Evolutionary conservation across 2,329 filamentous ascomycete genomes (phyloP).

Genomic region (Atkinsonella hypoxylon): DNA sequence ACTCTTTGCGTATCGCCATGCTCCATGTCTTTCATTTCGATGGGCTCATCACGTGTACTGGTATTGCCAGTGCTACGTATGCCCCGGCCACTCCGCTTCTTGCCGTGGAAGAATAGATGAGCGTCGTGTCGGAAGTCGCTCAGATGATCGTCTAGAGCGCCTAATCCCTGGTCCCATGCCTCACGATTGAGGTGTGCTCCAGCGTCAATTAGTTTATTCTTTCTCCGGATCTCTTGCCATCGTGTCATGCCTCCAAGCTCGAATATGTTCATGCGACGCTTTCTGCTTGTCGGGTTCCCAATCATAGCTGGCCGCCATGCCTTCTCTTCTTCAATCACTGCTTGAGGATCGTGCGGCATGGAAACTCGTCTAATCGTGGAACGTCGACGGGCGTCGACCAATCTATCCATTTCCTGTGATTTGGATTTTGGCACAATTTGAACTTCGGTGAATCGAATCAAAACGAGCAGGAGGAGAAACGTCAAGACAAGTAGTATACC

Average conservation of each 20-base stretch:
- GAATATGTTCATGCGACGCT: constrained; percentile 57
- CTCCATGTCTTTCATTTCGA: constrained; percentile 19
- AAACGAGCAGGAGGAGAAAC: constrained; percentile 45
- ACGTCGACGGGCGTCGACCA: constrained; percentile 35
- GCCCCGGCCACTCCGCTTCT: constrained; percentile 12
- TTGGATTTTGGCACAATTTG: constrained; percentile 57
- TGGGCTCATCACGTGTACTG: constrained; percentile 16
- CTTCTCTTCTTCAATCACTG: constrained; percentile 36
- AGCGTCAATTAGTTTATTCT: constrained; percentile 44
- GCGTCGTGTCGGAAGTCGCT: constrained; percentile 22
- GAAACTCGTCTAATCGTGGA: constrained; percentile 34
- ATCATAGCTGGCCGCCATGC: constrained; percentile 61
- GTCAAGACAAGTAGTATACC: constrained; percentile 55
- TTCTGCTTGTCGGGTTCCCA: constrained; percentile 58
- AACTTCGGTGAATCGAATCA: constrained; percentile 53
- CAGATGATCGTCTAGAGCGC: constrained; percentile 25
- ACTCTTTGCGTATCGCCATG: not conserved
- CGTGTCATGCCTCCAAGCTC: constrained; percentile 57
- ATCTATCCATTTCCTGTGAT: constrained; percentile 40
- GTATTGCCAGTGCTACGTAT: constrained; percentile 18
- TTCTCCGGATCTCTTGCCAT: constrained; percentile 60
- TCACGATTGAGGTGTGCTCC: constrained; percentile 24
- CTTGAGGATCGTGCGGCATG: constrained; percentile 25
- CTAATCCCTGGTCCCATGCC: constrained; percentile 23
- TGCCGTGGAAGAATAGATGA: constrained; percentile 18